These are phyloP conservation scores for Penicillium sp. DNA, from an alignment of 2,329 filamentous ascomycete species.

Conservation along the genomic window DNA sequence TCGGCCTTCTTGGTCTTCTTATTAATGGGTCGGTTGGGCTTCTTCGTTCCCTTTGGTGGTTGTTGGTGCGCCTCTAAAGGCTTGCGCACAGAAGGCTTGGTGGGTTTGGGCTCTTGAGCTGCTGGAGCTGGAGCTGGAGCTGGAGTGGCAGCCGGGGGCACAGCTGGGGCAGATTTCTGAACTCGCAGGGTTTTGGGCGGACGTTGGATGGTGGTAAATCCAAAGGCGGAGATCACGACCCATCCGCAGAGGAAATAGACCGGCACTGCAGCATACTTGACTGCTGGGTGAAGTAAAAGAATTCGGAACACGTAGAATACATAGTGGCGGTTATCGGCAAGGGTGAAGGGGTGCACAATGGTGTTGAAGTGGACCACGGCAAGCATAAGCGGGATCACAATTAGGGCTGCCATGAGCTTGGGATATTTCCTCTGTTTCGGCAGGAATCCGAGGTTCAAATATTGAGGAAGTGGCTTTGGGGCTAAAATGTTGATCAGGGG, in stretches of 20 bases:
- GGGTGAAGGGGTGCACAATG: constrained; percentile 89
- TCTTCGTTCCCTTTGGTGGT: constrained; percentile 22
- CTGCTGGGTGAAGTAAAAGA: constrained; percentile 62
- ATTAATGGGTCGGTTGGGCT: constrained; percentile 23
- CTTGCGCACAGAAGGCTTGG: neutral
- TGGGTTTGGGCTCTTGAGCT: neutral
- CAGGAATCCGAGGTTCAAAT: constrained; percentile 35
- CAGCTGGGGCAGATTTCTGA: constrained; percentile 11
- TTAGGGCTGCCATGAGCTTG: constrained; percentile 35
- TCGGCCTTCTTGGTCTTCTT: constrained; percentile 18
- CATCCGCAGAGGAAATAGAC: constrained; percentile 71
- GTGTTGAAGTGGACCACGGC: constrained; percentile 75
- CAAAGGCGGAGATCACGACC: constrained; percentile 64
- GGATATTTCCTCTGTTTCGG: constrained; percentile 39
- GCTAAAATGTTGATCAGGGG: constrained; percentile 46
- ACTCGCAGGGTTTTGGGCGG: constrained; percentile 22
- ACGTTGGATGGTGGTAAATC: constrained; percentile 36
- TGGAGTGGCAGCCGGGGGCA: constrained; percentile 10
- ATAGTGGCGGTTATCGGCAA: constrained; percentile 96
- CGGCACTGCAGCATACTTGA: constrained; percentile 66
- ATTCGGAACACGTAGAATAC: constrained; percentile 94
- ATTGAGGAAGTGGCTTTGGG: constrained; percentile 33
- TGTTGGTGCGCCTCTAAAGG: constrained; percentile 9
- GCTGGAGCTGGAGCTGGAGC: neutral
- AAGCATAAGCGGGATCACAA: constrained; percentile 44